Evolutionary conservation across 2,329 filamentous ascomycete genomes (phyloP).

Genomic region (Cadophora sp.): DNA sequence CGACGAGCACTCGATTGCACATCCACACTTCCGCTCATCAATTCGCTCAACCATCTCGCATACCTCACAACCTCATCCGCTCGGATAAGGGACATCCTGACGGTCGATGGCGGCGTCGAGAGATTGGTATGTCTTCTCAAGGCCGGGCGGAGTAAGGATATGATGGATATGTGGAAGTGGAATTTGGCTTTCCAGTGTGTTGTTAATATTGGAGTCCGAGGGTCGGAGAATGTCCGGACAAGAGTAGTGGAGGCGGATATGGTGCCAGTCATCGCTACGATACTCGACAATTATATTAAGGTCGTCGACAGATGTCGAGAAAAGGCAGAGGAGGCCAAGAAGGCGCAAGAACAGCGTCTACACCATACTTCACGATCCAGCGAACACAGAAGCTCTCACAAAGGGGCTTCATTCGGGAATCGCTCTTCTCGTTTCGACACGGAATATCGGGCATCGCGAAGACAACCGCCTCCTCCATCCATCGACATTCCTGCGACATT

Average conservation of each 20-base stretch:
- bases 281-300: conserved; percentile 97
- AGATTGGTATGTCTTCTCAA: conserved; percentile 96
- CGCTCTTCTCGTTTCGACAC: conserved; percentile 59
- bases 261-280: conserved; percentile 98
- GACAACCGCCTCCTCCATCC: conserved; percentile 83
- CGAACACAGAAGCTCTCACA: conserved; percentile 42
- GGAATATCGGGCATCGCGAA: conserved; percentile 68
- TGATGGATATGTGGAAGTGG: conserved; percentile 99
- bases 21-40: conserved; percentile 95
- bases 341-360: conserved; percentile 51
- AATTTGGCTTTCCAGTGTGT: conserved; percentile 99
- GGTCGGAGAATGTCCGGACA: conserved; percentile 92
- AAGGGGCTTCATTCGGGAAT: conserved; percentile 55
- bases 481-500: conserved; percentile 76
- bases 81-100: conserved; percentile 95
- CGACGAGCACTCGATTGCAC: conserved; percentile 97
- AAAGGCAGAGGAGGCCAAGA: conserved; percentile 83
- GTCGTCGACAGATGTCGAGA: conserved; percentile 92
- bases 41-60: conserved; percentile 97
- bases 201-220: conserved; percentile 96
- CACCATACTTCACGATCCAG: conserved; percentile 40
- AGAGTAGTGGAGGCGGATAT: conserved; percentile 98
- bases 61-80: conserved; percentile 98
- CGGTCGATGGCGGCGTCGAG: conserved; percentile 98
- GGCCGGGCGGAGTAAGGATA: conserved; percentile 93